Conservation (phyloP, 805 yeast species). For the Saturnispora kantuleensis region DNA sequence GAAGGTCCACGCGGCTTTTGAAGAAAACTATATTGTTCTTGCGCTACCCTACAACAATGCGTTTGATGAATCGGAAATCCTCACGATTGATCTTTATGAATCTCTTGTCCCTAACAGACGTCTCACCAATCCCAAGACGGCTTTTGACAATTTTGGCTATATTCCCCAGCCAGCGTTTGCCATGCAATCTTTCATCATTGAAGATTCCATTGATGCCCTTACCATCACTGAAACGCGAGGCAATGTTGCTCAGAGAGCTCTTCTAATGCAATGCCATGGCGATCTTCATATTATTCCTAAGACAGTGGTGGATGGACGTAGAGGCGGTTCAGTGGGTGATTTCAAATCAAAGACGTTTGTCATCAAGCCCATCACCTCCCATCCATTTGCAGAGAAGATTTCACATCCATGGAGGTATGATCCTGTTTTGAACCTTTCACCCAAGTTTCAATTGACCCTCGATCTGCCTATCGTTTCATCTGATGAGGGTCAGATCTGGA, state of each 20-base stretch:
- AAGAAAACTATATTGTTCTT: slow-evolving; percentile 78
- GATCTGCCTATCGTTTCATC: slow-evolving; percentile 30
- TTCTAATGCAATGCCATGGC: slow-evolving; percentile 53
- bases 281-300: slow-evolving; percentile 66
- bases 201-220: slow-evolving; percentile 38
- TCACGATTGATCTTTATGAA: slow-evolving; percentile 73
- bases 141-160: slow-evolving; percentile 14
- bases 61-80: slow-evolving; percentile 38
- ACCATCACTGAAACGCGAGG: slow-evolving; percentile 47
- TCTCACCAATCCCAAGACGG: slow-evolving; percentile 9
- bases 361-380: slow-evolving; percentile 4
- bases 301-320: slow-evolving; percentile 53
- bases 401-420: slow-evolving; percentile 61
- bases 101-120: slow-evolving; percentile 44
- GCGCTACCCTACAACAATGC: slow-evolving; percentile 46
- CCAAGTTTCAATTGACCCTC: slow-evolving; percentile 42
- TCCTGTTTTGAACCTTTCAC: slow-evolving; percentile 45
- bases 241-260: slow-evolving; percentile 60
- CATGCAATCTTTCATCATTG: slow-evolving; percentile 47
- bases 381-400: slow-evolving; percentile 31
- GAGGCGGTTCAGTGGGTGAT: slow-evolving; percentile 27
- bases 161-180: slow-evolving; percentile 38
- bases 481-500: slow-evolving; percentile 25
- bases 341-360: slow-evolving; percentile 37
- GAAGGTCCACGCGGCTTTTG: slow-evolving; percentile 43